phyloP scores from a whole-genome alignment of 352 stramenopile species.

The Globisporangium okanoganense region DNA sequence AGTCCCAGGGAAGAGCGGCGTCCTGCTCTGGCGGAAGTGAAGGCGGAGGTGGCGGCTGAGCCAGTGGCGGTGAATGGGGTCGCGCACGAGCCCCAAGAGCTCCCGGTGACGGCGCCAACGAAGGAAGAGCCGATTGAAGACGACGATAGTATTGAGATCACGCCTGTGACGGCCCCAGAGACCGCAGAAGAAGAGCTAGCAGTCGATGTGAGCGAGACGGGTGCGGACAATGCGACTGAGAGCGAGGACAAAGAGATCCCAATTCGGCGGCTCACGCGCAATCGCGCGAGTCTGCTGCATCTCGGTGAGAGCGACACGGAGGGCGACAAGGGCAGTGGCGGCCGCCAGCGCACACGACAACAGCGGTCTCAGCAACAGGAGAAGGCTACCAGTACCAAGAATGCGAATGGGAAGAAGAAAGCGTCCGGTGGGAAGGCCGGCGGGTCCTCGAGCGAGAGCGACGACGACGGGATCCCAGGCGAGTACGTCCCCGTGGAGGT shows the following conservation, averaged over 20 bases:
- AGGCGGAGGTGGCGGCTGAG: not conserved
- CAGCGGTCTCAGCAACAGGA: not conserved
- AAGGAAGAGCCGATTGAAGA: not conserved
- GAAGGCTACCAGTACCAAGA: not conserved
- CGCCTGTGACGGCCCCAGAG: not conserved
- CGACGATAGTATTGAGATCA: not conserved
- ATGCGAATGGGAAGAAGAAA: not conserved
- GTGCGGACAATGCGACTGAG: not conserved
- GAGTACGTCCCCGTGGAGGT: conserved; percentile 69
- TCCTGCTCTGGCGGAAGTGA: not conserved
- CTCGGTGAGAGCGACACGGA: conserved; percentile 11
- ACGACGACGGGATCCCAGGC: conserved; percentile 42
- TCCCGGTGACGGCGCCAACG: not conserved
- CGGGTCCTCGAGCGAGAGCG: conserved; percentile 17
- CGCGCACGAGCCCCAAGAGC: not conserved
- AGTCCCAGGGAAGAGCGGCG: not conserved
- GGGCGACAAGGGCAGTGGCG: conserved; percentile 5
- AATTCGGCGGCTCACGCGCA: conserved; percentile 1
- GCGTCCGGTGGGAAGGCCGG: not conserved
- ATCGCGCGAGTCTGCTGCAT: conserved; percentile 1
- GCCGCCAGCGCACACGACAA: conserved; percentile 2
- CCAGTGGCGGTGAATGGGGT: not conserved
- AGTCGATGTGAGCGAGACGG: not conserved
- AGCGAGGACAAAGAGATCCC: conserved; percentile 3
- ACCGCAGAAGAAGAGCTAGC: not conserved